Percentiles rank a stretch among this genome's conserved stretches.
These are phyloP conservation scores for Podila epicladia DNA, from an alignment of 192 early-diverging fungal genomes.

Conservation along the genomic window DNA sequence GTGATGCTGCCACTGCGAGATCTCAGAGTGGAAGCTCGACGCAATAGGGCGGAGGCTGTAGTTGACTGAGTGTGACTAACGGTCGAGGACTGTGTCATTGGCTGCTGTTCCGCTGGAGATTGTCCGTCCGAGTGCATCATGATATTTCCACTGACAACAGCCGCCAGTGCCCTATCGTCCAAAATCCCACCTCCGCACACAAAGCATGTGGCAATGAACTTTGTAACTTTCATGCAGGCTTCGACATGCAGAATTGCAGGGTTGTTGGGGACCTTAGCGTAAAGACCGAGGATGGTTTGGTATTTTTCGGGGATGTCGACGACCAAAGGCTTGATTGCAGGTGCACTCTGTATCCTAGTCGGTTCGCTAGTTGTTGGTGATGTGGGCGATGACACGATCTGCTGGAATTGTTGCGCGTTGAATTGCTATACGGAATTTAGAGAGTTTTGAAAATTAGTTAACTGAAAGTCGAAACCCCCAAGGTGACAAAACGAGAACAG, in stretches of 20 bases:
- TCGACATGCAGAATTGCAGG: conserved; percentile 71
- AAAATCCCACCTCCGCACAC: conserved; percentile 41
- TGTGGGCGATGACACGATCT: conserved; percentile 31
- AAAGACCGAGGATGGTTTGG: conserved; percentile 69
- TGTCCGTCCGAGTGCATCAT: conserved; percentile 17
- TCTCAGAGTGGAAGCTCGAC: conserved; percentile 32
- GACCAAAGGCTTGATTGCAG: conserved; percentile 48
- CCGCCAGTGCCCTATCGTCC: conserved; percentile 39
- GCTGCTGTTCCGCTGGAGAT: neutral
- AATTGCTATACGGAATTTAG: conserved; percentile 14
- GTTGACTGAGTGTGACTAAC: conserved; percentile 25
- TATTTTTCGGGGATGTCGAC: conserved; percentile 75
- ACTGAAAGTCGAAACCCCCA: neutral
- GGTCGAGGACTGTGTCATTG: conserved; percentile 28
- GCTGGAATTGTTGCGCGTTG: conserved; percentile 32
- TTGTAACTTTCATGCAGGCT: conserved; percentile 75
- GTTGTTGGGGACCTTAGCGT: conserved; percentile 63
- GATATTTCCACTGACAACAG: conserved; percentile 44
- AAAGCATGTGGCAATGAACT: conserved; percentile 63
- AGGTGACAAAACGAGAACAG: neutral
- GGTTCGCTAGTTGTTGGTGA: conserved; percentile 37
- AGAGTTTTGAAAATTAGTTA: neutral
- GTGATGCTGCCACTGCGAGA: conserved; percentile 36
- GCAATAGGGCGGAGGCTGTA: conserved; percentile 25
- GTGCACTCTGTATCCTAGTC: conserved; percentile 19